A percentile compares a stretch with the other conserved stretches of the same genome.
These are phyloP conservation scores for Scutellaria baicalensis DNA, from an alignment of 257 asterid genomes.

Conservation along the genomic window DNA sequence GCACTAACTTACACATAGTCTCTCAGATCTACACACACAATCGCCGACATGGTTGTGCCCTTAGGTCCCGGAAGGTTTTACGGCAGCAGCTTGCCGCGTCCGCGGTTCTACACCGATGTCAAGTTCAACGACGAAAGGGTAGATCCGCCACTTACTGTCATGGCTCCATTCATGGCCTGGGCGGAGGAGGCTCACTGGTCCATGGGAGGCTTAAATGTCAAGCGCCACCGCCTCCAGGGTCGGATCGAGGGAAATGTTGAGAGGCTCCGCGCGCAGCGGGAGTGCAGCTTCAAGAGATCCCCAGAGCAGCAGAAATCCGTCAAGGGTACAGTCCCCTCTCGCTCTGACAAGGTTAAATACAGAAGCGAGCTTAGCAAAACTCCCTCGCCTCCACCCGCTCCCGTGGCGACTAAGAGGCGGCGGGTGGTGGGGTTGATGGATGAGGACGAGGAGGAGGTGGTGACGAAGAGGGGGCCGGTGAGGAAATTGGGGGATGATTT, in stretches of 20 bases:
- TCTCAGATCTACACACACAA: background rate
- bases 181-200: conserved; percentile 95
- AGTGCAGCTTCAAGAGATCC: conserved; percentile 10
- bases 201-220: conserved; percentile 81
- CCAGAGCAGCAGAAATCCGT: conserved; percentile 11
- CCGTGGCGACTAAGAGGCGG: conserved; percentile 62
- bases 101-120: conserved; percentile 60
- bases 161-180: conserved; percentile 69
- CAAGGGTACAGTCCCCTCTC: background rate
- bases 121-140: conserved; percentile 49
- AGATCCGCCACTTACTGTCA: conserved; percentile 70
- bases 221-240: conserved; percentile 88
- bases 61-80: conserved; percentile 86
- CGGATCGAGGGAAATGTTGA: conserved; percentile 80
- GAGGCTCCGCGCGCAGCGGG: conserved; percentile 56
- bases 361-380: background rate
- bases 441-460: conserved; percentile 32
- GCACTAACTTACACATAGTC: no score
- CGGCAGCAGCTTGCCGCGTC: conserved; percentile 91
- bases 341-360: background rate
- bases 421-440: conserved; percentile 42
- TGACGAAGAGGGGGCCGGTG: conserved; percentile 35
- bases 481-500: conserved; percentile 79
- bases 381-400: conserved; percentile 67
- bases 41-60: conserved; percentile 54